Base-by-base conservation (phyloP, 805 yeast genomes). In the Zygotorulaspora chibaensis region DNA sequence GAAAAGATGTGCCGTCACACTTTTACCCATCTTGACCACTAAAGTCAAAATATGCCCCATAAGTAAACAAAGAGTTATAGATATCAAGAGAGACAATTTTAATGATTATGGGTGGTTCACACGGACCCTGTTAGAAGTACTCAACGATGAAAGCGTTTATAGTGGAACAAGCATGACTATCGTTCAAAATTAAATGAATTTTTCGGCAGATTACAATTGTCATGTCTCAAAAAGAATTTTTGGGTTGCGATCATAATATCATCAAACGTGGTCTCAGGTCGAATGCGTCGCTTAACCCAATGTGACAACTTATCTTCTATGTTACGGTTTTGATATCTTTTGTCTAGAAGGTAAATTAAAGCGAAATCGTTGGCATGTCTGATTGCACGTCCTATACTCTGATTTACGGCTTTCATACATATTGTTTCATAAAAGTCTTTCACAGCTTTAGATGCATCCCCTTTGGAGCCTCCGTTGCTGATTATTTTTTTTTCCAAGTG, bases 321-420 rank as follows among this genome's bases (percentile, higher is more conserved):
- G 25, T 69, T 62, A 1, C 56, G 54, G 2, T 61, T 59, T 2
- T 56, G 56, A 52, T 76, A 91, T 43, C 97, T 69, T 27, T 63
- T 64, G 61, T 91, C 98, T 12, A 89, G 55, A 33, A 90, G 68
- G 54, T 77, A 79, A 6, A 91, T 83, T 12, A 79, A 75, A 0
- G 97, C 83, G 59, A 85, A 89, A 64, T 91, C 98, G 35, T 76
- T 74, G 20, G 75, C 75, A 62, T 90, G 96, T 49, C 98, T 71
- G 33, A 90, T 90, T 6, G 96, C 87, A 52, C 98, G 74, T 0
- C 97, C 98, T 10, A 91, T 83, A 66, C 95, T 81, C 63, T 90
- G 98, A 60, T 90, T 90, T 0, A 90, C 88, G 0, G 96, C 85
- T 42, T 89, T 79, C 93, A 91, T 84, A 59, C 96, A 89, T 6